Base-by-base conservation (phyloP, 148 eudicot genomes). In the Linanthus parryae region DNA sequence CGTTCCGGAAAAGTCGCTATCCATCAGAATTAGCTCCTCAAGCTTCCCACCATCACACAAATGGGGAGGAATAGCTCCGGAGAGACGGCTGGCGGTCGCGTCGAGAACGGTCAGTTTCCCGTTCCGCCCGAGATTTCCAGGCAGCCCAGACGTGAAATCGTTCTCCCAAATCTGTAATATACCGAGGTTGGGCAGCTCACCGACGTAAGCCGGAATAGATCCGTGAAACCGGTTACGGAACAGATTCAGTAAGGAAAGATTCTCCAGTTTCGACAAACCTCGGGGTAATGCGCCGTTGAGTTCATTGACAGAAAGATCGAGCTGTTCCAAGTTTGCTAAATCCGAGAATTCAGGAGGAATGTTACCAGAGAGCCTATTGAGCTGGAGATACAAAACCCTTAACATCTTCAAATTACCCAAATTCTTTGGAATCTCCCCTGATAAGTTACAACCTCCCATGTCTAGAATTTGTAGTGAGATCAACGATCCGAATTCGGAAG, bases 351-450 rank as follows among this genome's bases (percentile, higher is more conserved):
- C 74, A 1, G 65, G 1, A 16, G 86, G 86, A 4, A 81, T 48
- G 14, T 67, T 63, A 2, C 86, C 86, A 11, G 63, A 45, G 8
- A 81, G 59, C 4, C 44, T 19, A 18, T 81, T 81, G 28, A 25
- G 25, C 33, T 67, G 88, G 7, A 75, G 62, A 44, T 73, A 83
- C 53, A 83, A 22, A n/a, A 67, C 60, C 15, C 73, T 58, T 18
- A 83, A 52, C 3, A 49, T 52, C 36, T 73, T 71, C 30, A 83
- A 56, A 12, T 73, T 70, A 2, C 73, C 71, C 2, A 83, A 44
- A 1, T 48, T 48, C 21, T 34, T 30, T 23, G 86, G 86, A 37
- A 80, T 76, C 34, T 67, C 72, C n/a, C 86, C 86, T 17, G 78
- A 59, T 9, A 83, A 31, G n/a, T 65, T 73, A 20, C 80, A 70